Percentiles rank a stretch among this genome's conserved stretches.
Evolutionary conservation across 768 basidiomycete species (phyloP).

Genomic region (Rhodotorula taiwanensis): DNA sequence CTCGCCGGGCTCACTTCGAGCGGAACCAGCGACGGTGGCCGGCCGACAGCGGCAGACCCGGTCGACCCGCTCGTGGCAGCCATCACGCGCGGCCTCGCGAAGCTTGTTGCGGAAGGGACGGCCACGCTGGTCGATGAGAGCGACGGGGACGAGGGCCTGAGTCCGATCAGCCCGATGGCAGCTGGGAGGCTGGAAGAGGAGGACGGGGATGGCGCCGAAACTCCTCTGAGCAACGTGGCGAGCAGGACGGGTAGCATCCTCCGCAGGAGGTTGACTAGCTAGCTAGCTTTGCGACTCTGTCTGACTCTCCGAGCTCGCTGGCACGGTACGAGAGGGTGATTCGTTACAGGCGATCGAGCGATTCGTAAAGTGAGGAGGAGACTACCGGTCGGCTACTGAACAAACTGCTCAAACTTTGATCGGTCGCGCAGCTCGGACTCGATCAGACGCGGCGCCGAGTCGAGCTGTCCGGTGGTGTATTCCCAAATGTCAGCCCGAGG

Average conservation of each 20-base stretch:
- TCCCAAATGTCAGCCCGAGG: too few species aligned
- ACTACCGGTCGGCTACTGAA: background rate
- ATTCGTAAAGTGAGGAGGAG: background rate
- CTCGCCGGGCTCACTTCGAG: too few species aligned
- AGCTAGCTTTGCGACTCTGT: too few species aligned
- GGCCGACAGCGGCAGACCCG: too few species aligned
- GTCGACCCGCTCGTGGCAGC: conserved; percentile 16
- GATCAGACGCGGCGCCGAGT: conserved; percentile 16
- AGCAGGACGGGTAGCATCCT: too few species aligned
- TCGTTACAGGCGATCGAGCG: too few species aligned
- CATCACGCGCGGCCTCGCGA: conserved; percentile 19
- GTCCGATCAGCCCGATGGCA: too few species aligned
- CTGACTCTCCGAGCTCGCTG: too few species aligned
- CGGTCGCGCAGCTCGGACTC: conserved; percentile 25
- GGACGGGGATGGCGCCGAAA: background rate
- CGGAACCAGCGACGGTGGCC: too few species aligned
- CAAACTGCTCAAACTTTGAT: conserved; percentile 23
- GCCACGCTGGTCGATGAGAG: background rate
- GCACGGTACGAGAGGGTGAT: too few species aligned
- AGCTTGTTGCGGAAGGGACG: background rate
- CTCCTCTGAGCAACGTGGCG: background rate
- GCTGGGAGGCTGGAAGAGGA: too few species aligned
- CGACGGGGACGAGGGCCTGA: background rate
- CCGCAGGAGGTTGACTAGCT: too few species aligned
- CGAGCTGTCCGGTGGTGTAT: conserved; percentile 10